A percentile compares a stretch with the other conserved stretches of the same genome.
Evolutionary conservation across 352 stramenopile genomes (phyloP).

Genomic region (Globisporangium lucens): DNA sequence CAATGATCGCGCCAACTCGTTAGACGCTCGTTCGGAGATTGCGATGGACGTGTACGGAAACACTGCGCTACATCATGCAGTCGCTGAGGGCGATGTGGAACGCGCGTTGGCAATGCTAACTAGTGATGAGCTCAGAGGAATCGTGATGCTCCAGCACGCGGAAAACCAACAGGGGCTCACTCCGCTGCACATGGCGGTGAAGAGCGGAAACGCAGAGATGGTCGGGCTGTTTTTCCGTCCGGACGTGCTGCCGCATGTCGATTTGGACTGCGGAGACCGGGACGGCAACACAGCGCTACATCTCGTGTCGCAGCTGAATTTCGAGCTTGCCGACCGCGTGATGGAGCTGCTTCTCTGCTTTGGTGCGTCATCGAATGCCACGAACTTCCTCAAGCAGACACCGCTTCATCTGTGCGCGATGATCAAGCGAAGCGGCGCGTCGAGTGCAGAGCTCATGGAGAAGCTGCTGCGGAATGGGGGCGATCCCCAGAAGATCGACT

Average conservation of each 20-base stretch:
- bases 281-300: constrained; percentile 75
- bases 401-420: constrained; percentile 71
- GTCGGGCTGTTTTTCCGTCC: constrained; percentile 75
- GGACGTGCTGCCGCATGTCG: constrained; percentile 63
- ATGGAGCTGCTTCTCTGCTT: constrained; percentile 72
- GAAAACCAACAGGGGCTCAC: constrained; percentile 59
- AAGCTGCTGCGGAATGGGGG: constrained; percentile 58
- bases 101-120: constrained; percentile 48
- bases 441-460: constrained; percentile 49
- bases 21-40: constrained; percentile 17
- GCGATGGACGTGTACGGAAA: constrained; percentile 54
- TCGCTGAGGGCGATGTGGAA: constrained; percentile 43
- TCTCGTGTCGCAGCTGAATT: constrained; percentile 53
- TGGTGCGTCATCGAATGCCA: constrained; percentile 51
- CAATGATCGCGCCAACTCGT: not conserved
- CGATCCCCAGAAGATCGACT: constrained; percentile 50
- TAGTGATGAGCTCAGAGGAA: constrained; percentile 28
- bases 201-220: constrained; percentile 54
- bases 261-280: constrained; percentile 59
- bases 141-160: constrained; percentile 48
- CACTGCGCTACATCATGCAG: constrained; percentile 46
- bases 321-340: constrained; percentile 57
- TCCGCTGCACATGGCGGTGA: constrained; percentile 63
- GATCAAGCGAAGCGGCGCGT: constrained; percentile 47
- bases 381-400: constrained; percentile 74